Conservation (phyloP, 2,329 filamentous ascomycete genomes). For the Thelonectria blattea region DNA sequence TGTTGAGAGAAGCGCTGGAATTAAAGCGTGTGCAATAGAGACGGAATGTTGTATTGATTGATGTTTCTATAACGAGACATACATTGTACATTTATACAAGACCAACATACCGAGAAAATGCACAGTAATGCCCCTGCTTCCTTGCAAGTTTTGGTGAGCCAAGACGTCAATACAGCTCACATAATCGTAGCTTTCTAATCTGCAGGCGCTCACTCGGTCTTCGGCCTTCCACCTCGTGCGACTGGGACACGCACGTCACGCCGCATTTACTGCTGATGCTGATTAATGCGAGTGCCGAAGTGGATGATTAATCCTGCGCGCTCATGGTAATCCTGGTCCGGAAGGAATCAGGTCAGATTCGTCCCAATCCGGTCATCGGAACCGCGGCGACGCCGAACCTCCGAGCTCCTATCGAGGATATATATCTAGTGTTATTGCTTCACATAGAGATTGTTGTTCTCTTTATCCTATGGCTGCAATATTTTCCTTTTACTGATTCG, state of each 20-base stretch:
- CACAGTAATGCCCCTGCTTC: background rate
- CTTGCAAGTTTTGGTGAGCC: background rate
- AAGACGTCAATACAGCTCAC: background rate
- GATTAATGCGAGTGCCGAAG: background rate
- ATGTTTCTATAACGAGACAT: background rate
- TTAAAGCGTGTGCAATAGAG: no score
- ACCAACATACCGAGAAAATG: background rate
- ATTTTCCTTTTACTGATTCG: no score
- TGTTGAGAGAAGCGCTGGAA: background rate
- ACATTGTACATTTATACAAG: background rate
- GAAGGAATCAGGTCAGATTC: no score
- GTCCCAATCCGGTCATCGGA: no score
- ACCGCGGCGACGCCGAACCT: no score
- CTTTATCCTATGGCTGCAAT: no score
- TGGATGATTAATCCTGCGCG: no score
- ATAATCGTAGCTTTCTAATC: background rate
- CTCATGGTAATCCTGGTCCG: no score
- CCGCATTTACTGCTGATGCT: background rate
- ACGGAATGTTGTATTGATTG: no score
- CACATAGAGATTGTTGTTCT: no score
- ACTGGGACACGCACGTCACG: background rate
- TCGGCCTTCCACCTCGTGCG: background rate
- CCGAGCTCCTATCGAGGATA: no score
- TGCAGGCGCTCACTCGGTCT: background rate
- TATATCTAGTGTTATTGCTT: no score